Evolutionary conservation across 2,329 filamentous ascomycete genomes (phyloP), one percentile per base, ranked within the genome.

Genomic region (Apiospora pterosperma): DNA sequence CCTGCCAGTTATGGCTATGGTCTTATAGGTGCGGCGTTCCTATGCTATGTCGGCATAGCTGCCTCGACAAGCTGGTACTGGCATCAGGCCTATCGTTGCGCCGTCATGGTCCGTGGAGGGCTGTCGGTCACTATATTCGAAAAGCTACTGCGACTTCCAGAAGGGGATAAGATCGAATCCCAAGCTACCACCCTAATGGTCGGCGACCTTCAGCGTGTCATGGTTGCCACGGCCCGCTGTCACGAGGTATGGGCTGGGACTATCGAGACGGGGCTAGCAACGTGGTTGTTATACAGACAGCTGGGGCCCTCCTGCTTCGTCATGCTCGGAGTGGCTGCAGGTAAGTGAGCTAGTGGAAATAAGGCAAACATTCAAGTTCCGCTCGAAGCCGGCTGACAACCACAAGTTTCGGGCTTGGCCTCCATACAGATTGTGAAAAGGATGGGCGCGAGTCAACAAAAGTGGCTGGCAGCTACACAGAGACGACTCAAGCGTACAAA

Each of bases 41-140:
- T 69, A 6, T 66, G 69, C 5, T 69, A 70, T 59, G 64, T 61
- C 3, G 69, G 67, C 1, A 67, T 70, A 52, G 68, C 68, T 21
- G 68, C 38, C 38, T 41, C 38, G 11, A 19, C 38, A 19, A 19
- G 38, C 38, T 41, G 38, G 38, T 41, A 41, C 38, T 41, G 38
- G 38, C 38, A 41, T 41, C 38, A 41, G 38, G 38, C 38, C 11
- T 41, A 41, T 41, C 38, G 38, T 41, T 41, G 38, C 38, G 38
- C 38, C 38, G 38, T 41, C 38, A 41, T 41, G 11, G 38, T 41
- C 38, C 38, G 38, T 41, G 38, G 38, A 19, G 38, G 38, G 38
- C 38, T 41, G 11, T 41, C 38, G 38, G 38, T 41, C 19, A 41
- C 38, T 19, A 41, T 41, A 41, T 41, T 41, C 38, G 38, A 41